Evolutionary conservation across 2,329 filamentous ascomycete species (phyloP).

Genomic region (Aspergillus calidoustus): DNA sequence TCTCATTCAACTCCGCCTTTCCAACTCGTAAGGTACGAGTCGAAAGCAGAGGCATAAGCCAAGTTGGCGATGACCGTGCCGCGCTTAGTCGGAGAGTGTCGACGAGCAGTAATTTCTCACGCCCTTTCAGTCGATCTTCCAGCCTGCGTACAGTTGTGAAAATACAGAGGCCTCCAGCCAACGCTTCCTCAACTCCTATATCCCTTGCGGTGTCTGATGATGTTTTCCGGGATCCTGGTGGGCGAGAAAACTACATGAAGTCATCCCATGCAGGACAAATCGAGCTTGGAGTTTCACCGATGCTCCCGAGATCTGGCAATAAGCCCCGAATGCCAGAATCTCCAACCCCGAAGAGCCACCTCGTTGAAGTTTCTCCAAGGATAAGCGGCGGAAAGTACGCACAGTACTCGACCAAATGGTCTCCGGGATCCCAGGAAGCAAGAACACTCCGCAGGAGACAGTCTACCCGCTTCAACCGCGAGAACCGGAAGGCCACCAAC

Average conservation of each 20-base stretch:
- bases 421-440: constrained; percentile 27
- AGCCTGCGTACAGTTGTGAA: constrained; percentile 31
- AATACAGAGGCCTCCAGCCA: constrained; percentile 11
- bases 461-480: constrained; percentile 31
- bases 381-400: constrained; percentile 29
- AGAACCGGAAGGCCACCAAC: constrained; percentile 29
- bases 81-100: constrained; percentile 12
- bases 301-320: constrained; percentile 30
- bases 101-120: constrained; percentile 41
- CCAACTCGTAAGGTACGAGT: constrained; percentile 6
- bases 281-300: constrained; percentile 25
- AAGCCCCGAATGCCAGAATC: constrained; percentile 31
- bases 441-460: constrained; percentile 33
- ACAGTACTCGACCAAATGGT: constrained; percentile 28
- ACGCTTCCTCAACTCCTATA: constrained; percentile 3
- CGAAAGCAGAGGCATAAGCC: constrained; percentile 1
- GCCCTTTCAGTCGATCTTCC: constrained; percentile 41
- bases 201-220: constrained; percentile 8
- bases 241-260: constrained; percentile 6
- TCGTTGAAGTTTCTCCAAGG: constrained; percentile 22
- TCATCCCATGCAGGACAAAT: constrained; percentile 7
- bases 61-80: not conserved
- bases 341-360: constrained; percentile 34
- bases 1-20: constrained; percentile 16
- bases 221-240: constrained; percentile 2